Evolutionary conservation across 2,329 filamentous ascomycete genomes (phyloP).

Genomic region (Pseudocercospora crystallina): DNA sequence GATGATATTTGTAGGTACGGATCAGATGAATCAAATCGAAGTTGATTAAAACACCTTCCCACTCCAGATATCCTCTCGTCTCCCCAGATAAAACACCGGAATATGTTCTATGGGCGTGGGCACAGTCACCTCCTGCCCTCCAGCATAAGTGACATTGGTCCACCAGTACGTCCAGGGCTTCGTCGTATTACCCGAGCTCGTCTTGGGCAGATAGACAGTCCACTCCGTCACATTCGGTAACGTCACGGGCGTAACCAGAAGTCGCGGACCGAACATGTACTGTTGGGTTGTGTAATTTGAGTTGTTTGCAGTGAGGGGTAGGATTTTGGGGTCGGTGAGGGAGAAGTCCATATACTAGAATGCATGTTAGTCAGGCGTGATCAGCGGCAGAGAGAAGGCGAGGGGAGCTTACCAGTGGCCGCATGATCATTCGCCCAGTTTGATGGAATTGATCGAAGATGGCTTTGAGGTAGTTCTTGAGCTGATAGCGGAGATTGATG

Average conservation of each 20-base stretch:
- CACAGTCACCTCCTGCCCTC: constrained; percentile 35
- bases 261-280: constrained; percentile 41
- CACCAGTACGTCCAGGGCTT: constrained; percentile 44
- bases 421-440: constrained; percentile 39
- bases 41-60: constrained; percentile 27
- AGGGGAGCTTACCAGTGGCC: constrained; percentile 27
- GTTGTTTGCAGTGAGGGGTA: constrained; percentile 29
- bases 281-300: constrained; percentile 40
- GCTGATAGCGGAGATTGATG: constrained; percentile 32
- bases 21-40: not conserved
- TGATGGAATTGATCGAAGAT: constrained; percentile 37
- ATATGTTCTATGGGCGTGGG: constrained; percentile 33
- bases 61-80: constrained; percentile 25
- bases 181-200: constrained; percentile 22
- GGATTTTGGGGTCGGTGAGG: constrained; percentile 30
- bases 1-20: too few species aligned
- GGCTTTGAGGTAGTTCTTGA: constrained; percentile 32
- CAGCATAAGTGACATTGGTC: constrained; percentile 41
- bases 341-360: constrained; percentile 39
- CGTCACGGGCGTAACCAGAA: constrained; percentile 41
- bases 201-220: constrained; percentile 39
- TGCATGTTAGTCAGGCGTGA: too few species aligned
- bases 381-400: too few species aligned
- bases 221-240: constrained; percentile 38
- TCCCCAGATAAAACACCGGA: constrained; percentile 31